These are phyloP conservation scores for Aspergillus sp. DNA, from an alignment of 2,329 filamentous ascomycete genomes.

Conservation along the genomic window DNA sequence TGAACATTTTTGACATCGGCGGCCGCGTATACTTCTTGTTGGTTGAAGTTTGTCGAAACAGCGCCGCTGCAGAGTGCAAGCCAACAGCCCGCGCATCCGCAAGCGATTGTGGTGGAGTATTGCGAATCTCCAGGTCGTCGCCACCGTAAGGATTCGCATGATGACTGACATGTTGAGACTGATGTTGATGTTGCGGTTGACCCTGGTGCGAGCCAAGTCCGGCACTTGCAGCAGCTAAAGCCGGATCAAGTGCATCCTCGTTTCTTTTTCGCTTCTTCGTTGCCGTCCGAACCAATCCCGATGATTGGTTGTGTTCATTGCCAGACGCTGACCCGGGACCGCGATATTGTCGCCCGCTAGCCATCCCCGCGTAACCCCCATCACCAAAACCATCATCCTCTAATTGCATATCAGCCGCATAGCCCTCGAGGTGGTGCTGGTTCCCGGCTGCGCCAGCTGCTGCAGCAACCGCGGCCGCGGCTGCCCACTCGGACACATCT, in stretches of 20 bases:
- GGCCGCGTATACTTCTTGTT: constrained; percentile 59
- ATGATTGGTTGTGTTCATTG: constrained; percentile 28
- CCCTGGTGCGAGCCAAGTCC: constrained; percentile 21
- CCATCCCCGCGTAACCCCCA: constrained; percentile 30
- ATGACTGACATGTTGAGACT: constrained; percentile 24
- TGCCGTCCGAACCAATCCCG: constrained; percentile 32
- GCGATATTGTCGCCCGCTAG: constrained; percentile 27
- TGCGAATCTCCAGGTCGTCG: constrained; percentile 37
- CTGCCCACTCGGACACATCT: constrained; percentile 42
- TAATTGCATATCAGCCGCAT: constrained; percentile 40
- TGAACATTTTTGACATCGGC: constrained; percentile 58
- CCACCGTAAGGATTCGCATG: constrained; percentile 28
- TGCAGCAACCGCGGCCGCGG: constrained; percentile 46
- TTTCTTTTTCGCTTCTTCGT: constrained; percentile 44
- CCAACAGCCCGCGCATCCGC: constrained; percentile 50
- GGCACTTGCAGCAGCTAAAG: constrained; percentile 28
- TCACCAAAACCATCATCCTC: constrained; percentile 42
- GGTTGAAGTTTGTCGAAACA: constrained; percentile 52
- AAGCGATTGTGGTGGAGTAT: constrained; percentile 37
- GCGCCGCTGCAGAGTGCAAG: constrained; percentile 54
- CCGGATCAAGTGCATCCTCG: constrained; percentile 39
- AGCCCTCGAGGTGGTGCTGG: constrained; percentile 42
- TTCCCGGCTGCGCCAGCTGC: constrained; percentile 48
- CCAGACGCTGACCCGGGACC: constrained; percentile 20
- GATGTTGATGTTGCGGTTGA: constrained; percentile 26